Evolutionary conservation across 495 filamentous ascomycete species (phyloP).

Genomic region (Penicillium goetzii): DNA sequence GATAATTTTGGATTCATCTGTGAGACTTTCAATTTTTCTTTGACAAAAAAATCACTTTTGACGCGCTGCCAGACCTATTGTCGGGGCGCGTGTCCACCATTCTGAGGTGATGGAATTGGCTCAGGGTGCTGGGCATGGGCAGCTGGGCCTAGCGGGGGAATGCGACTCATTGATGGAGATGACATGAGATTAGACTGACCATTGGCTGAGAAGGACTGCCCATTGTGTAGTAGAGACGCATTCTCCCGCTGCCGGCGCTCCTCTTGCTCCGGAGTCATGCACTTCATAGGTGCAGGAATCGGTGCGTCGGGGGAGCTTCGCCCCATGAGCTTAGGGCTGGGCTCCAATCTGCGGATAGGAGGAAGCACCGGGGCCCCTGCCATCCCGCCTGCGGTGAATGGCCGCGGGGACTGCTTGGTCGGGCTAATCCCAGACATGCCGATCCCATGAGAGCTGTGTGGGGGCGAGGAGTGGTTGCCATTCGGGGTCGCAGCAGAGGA

Average conservation of each 20-base stretch:
- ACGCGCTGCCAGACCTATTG: slow-evolving; percentile 15
- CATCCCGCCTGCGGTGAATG: slow-evolving; percentile 50
- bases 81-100: slow-evolving; percentile 19
- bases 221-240: slow-evolving; percentile 37
- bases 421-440: slow-evolving; percentile 71
- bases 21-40: not conserved
- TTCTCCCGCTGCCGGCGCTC: slow-evolving; percentile 49
- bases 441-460: slow-evolving; percentile 57
- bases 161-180: slow-evolving; percentile 45
- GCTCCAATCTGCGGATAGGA: slow-evolving; percentile 53
- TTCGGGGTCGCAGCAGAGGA: slow-evolving; percentile 39
- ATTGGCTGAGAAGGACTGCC: slow-evolving; percentile 27
- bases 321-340: slow-evolving; percentile 54
- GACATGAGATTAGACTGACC: slow-evolving; percentile 38
- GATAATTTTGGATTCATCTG: not conserved
- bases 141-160: slow-evolving; percentile 42
- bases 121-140: slow-evolving; percentile 35
- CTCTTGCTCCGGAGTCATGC: slow-evolving; percentile 54
- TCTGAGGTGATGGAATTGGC: slow-evolving; percentile 30
- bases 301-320: slow-evolving; percentile 53
- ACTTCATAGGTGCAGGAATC: slow-evolving; percentile 50
- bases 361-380: slow-evolving; percentile 52
- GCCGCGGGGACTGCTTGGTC: slow-evolving; percentile 67
- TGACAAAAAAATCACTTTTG: not conserved
- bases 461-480: slow-evolving; percentile 47